A percentile compares a stretch with the other conserved stretches of the same genome.
These are phyloP conservation scores for Rhodomyrtus psidioides DNA, from an alignment of 441 rosid species.

Conservation along the genomic window DNA sequence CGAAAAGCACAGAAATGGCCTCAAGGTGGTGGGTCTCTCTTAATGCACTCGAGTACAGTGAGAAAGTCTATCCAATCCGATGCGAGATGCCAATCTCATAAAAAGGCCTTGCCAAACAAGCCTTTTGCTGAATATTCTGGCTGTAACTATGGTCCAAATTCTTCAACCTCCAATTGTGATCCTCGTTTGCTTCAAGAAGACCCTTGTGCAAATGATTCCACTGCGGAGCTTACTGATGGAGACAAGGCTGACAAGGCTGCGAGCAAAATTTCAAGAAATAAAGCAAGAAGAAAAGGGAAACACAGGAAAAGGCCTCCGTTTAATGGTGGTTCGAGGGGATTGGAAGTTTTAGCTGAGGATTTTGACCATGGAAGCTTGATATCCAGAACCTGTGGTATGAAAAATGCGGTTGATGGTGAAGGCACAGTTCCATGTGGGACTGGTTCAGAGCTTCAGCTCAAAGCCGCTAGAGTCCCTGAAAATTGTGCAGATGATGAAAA, in stretches of 20 bases:
- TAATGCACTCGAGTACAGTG: slow-evolving; percentile 9
- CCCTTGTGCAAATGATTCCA: slow-evolving; percentile 12
- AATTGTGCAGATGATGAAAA: slow-evolving; percentile 7
- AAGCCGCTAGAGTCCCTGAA: slow-evolving; percentile 6
- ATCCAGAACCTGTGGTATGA: slow-evolving; percentile 10
- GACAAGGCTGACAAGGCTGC: slow-evolving; percentile 8
- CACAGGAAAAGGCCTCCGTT: slow-evolving; percentile 19
- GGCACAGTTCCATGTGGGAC: slow-evolving; percentile 8
- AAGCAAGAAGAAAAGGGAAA: slow-evolving; percentile 32
- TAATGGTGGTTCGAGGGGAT: slow-evolving; percentile 9
- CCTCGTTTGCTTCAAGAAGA: slow-evolving; percentile 9
- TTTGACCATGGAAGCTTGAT: slow-evolving; percentile 7
- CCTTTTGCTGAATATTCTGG: slow-evolving; percentile 9
- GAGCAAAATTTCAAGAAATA: slow-evolving; percentile 22
- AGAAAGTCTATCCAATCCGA: slow-evolving; percentile 18
- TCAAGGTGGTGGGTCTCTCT: slow-evolving; percentile 11
- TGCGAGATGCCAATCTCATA: slow-evolving; percentile 10
- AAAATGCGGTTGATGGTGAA: slow-evolving; percentile 6
- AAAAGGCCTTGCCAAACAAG: slow-evolving; percentile 9
- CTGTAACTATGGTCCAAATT: slow-evolving; percentile 12
- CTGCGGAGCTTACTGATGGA: not conserved
- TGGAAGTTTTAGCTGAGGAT: slow-evolving; percentile 16
- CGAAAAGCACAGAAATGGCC: slow-evolving; percentile 8
- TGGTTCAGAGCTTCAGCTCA: slow-evolving; percentile 16
- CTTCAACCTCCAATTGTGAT: slow-evolving; percentile 10